A percentile compares a stretch with the other conserved stretches of the same genome.
Conservation (phyloP, 306 rosid species). For the Luffa acutangula region DNA sequence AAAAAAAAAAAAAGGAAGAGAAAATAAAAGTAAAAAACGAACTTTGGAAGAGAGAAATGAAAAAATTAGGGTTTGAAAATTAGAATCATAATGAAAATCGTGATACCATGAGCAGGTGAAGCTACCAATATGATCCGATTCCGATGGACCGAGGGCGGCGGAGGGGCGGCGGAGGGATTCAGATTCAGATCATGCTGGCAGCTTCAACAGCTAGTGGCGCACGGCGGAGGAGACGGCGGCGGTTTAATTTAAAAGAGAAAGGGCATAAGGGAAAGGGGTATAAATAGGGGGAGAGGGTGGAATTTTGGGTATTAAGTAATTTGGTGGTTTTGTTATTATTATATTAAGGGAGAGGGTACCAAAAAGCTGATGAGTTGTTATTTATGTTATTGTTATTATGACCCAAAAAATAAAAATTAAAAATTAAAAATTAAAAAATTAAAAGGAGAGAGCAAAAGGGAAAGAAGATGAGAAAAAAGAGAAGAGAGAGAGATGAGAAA, state of each 20-base stretch:
- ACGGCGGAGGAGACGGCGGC: conserved; percentile 21
- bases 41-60: not conserved
- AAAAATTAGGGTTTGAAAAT: not conserved
- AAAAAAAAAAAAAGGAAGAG: not conserved
- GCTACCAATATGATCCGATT: conserved; percentile 64
- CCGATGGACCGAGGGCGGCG: conserved; percentile 10
- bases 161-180: conserved; percentile 4
- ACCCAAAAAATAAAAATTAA: not conserved
- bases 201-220: conserved; percentile 56
- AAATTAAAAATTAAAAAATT: not conserved
- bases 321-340: conserved; percentile 18
- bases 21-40: not conserved
- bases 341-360: not conserved
- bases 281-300: not conserved
- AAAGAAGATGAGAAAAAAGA: not conserved
- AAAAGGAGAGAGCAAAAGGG: not conserved
- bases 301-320: conserved; percentile 1
- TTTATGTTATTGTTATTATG: not conserved
- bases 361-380: conserved; percentile 5
- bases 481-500: not conserved
- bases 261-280: not conserved
- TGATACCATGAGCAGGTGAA: conserved; percentile 60
- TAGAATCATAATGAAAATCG: conserved; percentile 9
- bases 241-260: not conserved
- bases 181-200: conserved; percentile 81